Conservation (phyloP, 192 early-diverging fungal species). For the Allomyces macrogynus region DNA sequence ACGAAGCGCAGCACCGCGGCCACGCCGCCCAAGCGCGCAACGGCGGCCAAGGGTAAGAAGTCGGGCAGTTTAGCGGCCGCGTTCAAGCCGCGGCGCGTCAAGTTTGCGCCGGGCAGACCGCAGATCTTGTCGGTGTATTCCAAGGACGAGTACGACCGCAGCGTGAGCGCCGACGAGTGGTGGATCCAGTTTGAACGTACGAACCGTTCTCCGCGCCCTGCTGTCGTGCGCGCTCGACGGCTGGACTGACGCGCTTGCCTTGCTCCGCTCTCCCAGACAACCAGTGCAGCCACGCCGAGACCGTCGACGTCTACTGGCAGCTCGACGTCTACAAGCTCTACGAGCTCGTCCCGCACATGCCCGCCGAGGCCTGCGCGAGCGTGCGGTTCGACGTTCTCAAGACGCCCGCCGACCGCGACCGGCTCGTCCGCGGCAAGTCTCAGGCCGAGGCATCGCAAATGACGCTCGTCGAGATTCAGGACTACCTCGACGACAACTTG, state of each 20-base stretch:
- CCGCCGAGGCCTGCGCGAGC: neutral
- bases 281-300: neutral
- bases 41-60: neutral
- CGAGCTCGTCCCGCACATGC: neutral
- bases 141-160: neutral
- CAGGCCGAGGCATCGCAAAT: no score
- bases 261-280: neutral
- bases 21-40: neutral
- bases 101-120: neutral
- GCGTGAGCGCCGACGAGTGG: neutral
- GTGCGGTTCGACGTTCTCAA: neutral
- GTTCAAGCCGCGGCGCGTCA: neutral
- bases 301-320: neutral
- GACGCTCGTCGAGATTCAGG: no score
- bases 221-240: no score
- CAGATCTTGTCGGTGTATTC: neutral
- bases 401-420: neutral
- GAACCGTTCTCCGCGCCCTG: no score
- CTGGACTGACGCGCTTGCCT: neutral
- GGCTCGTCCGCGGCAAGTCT: no score
- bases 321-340: neutral
- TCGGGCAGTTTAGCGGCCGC: neutral
- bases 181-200: neutral
- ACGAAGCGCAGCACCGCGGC: neutral
- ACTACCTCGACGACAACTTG: no score